A percentile compares a stretch with the other conserved stretches of the same genome.
phyloP scores from a whole-genome alignment of 2,329 filamentous ascomycete species.

The Metarhizium guizhouense region DNA sequence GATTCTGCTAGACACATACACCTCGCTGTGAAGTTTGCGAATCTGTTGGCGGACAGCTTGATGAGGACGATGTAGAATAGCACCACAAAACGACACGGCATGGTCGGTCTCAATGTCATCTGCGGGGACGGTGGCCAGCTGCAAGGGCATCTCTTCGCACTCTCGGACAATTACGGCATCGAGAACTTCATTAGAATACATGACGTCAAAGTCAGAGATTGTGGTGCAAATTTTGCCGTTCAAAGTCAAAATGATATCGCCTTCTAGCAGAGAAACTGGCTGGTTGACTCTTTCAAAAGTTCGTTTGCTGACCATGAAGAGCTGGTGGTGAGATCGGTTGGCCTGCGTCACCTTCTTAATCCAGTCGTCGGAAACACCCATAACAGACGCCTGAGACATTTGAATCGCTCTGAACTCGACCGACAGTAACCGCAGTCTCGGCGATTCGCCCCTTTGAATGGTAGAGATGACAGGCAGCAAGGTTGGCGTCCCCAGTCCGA shows the following conservation, averaged over 20 bases:
- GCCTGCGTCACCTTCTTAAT: constrained; percentile 81
- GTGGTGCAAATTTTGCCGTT: constrained; percentile 90
- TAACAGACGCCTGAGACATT: constrained; percentile 93
- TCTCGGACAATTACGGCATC: constrained; percentile 82
- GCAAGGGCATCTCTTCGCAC: constrained; percentile 66
- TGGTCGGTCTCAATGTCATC: constrained; percentile 88
- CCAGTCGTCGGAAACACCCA: constrained; percentile 95
- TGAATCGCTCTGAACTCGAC: constrained; percentile 93
- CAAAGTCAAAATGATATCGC: constrained; percentile 83
- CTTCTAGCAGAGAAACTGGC: constrained; percentile 62
- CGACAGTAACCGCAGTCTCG: constrained; percentile 80
- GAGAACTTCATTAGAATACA: constrained; percentile 82
- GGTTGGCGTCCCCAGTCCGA: constrained; percentile 82
- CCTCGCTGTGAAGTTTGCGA: constrained; percentile 88
- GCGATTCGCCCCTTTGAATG: constrained; percentile 70
- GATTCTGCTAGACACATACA: constrained; percentile 85
- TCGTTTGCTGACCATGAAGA: constrained; percentile 97
- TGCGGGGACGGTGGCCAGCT: constrained; percentile 77
- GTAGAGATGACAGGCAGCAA: constrained; percentile 81
- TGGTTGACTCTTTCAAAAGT: constrained; percentile 49
- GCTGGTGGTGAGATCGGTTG: constrained; percentile 86
- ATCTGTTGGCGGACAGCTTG: constrained; percentile 97
- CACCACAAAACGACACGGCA: constrained; percentile 90
- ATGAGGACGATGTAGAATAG: constrained; percentile 85
- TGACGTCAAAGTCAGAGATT: constrained; percentile 86